phyloP scores from a whole-genome alignment of 306 rosid genomes.

The Corylus americana region DNA sequence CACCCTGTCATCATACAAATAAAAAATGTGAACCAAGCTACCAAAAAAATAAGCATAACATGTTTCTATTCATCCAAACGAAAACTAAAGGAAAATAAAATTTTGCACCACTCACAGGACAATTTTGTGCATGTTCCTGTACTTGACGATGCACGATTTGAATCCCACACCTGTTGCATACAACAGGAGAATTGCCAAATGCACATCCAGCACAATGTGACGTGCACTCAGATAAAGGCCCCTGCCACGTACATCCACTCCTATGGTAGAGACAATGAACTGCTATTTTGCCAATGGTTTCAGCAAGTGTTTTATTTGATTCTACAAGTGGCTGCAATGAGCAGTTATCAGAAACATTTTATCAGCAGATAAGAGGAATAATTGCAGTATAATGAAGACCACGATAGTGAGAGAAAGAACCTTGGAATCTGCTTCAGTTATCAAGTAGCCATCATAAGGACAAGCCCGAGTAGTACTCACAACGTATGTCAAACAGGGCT shows the following conservation, averaged over 20 bases:
- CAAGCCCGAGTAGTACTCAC: conserved; percentile 88
- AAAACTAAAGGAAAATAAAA: conserved; percentile 3
- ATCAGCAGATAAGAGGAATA: neutral
- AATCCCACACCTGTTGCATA: conserved; percentile 86
- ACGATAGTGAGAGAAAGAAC: conserved; percentile 35
- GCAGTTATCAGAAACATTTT: conserved; percentile 15
- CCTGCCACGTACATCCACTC: conserved; percentile 98
- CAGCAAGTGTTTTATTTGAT: conserved; percentile 79
- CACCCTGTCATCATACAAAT: conserved; percentile 59
- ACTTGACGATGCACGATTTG: conserved; percentile 95
- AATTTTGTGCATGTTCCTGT: conserved; percentile 90
- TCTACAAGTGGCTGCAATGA: conserved; percentile 79
- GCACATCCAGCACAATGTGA: conserved; percentile 88
- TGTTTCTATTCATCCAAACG: neutral
- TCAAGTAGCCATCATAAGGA: conserved; percentile 96
- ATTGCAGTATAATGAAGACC: neutral
- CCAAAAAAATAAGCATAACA: conserved; percentile 1
- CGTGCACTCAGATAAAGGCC: conserved; percentile 74
- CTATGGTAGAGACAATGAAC: conserved; percentile 92
- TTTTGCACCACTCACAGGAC: conserved; percentile 59
- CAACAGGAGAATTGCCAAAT: conserved; percentile 93
- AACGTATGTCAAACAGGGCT: conserved; percentile 80
- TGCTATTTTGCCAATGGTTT: conserved; percentile 82
- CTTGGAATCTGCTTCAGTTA: conserved; percentile 93
- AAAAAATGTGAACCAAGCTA: conserved; percentile 20